A percentile compares a stretch with the other conserved stretches of the same genome.
phyloP scores from a whole-genome alignment of 176 grass and related monocot genomes.

The Zea luxurians region DNA sequence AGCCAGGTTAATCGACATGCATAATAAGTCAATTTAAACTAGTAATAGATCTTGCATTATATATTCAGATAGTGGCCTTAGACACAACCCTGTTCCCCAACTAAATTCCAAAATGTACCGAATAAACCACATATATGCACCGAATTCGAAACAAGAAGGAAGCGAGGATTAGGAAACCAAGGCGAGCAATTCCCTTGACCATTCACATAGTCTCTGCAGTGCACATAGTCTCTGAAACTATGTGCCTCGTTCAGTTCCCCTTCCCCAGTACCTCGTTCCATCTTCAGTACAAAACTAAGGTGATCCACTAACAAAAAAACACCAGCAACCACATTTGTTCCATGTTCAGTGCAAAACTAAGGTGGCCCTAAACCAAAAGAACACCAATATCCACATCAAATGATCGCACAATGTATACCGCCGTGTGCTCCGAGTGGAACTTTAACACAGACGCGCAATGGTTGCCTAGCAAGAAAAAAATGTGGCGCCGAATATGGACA shows the following conservation, averaged over 20 bases:
- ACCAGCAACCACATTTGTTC: neutral
- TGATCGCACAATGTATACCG: neutral
- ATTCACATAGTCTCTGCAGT: neutral
- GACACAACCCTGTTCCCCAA: neutral
- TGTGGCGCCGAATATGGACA: neutral
- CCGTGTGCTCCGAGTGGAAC: neutral
- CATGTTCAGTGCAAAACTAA: neutral
- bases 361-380: neutral
- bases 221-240: neutral
- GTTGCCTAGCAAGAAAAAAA: neutral
- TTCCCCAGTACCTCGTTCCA: neutral
- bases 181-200: neutral
- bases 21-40: neutral
- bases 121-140: neutral
- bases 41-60: neutral
- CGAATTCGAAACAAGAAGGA: neutral
- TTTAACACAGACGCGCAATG: neutral
- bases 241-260: neutral
- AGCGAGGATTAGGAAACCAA: neutral
- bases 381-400: neutral
- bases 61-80: constrained; percentile 2
- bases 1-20: neutral
- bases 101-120: neutral
- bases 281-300: neutral
- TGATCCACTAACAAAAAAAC: neutral